A percentile compares a stretch with the other conserved stretches of the same genome.
Conservation (phyloP, 176 grass and related monocot species). For the Lolium multiflorum region DNA sequence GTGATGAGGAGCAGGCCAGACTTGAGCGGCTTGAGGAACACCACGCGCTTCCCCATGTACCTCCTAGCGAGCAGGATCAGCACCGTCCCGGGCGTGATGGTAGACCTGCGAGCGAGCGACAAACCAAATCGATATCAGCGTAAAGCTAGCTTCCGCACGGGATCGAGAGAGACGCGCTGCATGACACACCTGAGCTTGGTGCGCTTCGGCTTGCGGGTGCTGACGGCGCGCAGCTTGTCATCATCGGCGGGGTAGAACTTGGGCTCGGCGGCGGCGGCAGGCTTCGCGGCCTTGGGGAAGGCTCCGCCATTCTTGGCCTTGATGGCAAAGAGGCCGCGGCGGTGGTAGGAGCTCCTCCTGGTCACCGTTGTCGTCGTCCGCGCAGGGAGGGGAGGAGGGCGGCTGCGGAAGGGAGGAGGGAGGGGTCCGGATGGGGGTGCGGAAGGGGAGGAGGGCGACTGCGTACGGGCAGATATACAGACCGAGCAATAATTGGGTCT, state of each 20-base stretch:
- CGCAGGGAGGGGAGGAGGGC: no score
- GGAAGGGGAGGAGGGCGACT: no score
- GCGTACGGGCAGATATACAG: no score
- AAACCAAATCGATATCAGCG: neutral
- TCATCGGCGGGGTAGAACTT: constrained; percentile 38
- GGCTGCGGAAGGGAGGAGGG: no score
- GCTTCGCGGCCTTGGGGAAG: constrained; percentile 68
- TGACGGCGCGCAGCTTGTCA: constrained; percentile 60
- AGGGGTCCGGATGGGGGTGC: no score
- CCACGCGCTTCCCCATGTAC: constrained; percentile 98
- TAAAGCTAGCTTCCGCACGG: neutral
- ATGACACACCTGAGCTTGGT: constrained; percentile 81
- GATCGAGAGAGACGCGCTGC: neutral
- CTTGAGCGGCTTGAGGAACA: constrained; percentile 91
- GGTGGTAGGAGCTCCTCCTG: constrained; percentile 61
- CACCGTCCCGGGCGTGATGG: constrained; percentile 87
- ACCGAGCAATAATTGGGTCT: no score
- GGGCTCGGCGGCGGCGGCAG: constrained; percentile 38
- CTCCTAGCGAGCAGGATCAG: constrained; percentile 87
- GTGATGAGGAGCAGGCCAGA: constrained; percentile 87
- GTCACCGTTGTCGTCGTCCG: no score
- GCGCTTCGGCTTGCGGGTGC: constrained; percentile 80
- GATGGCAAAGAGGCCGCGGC: constrained; percentile 89
- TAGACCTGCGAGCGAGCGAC: constrained; percentile 50
- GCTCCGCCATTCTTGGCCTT: constrained; percentile 87